A percentile compares a stretch with the other conserved stretches of the same genome.
Conservation (phyloP, 2,329 filamentous ascomycete genomes). For the Alternaria atra region DNA sequence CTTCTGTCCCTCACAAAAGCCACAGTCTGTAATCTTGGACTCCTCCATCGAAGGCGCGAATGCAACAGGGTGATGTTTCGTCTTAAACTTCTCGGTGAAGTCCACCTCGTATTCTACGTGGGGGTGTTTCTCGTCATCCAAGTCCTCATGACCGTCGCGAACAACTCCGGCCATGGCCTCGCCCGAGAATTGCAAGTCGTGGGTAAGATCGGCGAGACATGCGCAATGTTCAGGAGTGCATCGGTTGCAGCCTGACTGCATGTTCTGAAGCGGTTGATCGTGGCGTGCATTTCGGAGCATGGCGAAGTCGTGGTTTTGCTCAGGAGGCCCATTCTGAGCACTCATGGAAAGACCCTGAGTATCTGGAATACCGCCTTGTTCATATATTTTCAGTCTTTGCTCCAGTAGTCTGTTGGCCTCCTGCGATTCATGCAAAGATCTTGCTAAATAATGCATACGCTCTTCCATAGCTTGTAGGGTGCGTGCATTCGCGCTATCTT, state of each 20-base stretch:
- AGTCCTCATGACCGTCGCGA: constrained; percentile 7
- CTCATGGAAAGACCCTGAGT: not conserved
- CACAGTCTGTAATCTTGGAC: constrained; percentile 36
- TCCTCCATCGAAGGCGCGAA: constrained; percentile 30
- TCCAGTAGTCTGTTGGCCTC: not conserved
- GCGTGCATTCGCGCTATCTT: not conserved
- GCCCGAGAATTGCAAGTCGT: constrained; percentile 28
- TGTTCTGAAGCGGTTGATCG: constrained; percentile 10
- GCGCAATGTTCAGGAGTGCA: constrained; percentile 45
- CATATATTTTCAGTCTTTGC: not conserved
- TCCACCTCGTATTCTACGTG: constrained; percentile 40
- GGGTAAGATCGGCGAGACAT: constrained; percentile 43
- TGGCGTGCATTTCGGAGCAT: not conserved
- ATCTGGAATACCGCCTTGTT: not conserved
- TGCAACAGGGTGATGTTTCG: constrained; percentile 23
- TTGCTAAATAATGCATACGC: not conserved
- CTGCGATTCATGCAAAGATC: too few species aligned
- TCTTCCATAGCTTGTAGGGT: not conserved
- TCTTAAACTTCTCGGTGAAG: constrained; percentile 41
- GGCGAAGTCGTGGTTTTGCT: not conserved
- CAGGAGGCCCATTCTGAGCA: not conserved
- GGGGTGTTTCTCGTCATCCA: constrained; percentile 9
- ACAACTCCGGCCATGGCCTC: constrained; percentile 28
- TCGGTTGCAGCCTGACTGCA: constrained; percentile 34
- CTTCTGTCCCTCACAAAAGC: constrained; percentile 44